Evolutionary conservation across 2,329 filamentous ascomycete genomes (phyloP).

Genomic region (Hypoxylon sp.): DNA sequence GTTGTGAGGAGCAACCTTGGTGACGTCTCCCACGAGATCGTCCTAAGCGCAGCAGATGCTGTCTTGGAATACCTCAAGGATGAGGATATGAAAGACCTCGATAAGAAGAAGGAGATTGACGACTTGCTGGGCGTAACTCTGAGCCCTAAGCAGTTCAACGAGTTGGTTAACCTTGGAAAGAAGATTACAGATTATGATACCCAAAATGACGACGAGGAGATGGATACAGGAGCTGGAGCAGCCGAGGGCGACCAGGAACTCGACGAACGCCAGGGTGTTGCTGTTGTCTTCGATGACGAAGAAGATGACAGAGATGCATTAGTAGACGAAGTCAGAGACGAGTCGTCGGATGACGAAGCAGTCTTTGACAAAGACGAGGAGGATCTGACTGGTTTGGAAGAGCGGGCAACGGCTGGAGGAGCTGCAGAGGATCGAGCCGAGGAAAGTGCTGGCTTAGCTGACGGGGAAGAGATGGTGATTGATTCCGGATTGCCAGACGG

Average conservation of each 20-base stretch:
- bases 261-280: slow-evolving; percentile 95
- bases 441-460: slow-evolving; percentile 66
- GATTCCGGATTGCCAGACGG: slow-evolving; percentile 73
- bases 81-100: slow-evolving; percentile 94
- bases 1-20: slow-evolving; percentile 90
- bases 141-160: slow-evolving; percentile 93
- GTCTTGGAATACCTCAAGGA: slow-evolving; percentile 94
- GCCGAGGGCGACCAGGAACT: slow-evolving; percentile 81
- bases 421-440: slow-evolving; percentile 64
- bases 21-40: slow-evolving; percentile 92
- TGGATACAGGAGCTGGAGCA: slow-evolving; percentile 76
- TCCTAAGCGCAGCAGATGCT: slow-evolving; percentile 93
- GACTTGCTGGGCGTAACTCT: slow-evolving; percentile 89
- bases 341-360: slow-evolving; percentile 86
- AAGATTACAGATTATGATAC: slow-evolving; percentile 99
- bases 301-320: slow-evolving; percentile 87
- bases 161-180: slow-evolving; percentile 95
- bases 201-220: slow-evolving; percentile 94
- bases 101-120: slow-evolving; percentile 98
- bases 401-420: slow-evolving; percentile 66
- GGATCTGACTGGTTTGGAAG: slow-evolving; percentile 69
- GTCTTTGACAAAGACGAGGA: slow-evolving; percentile 71
- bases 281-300: slow-evolving; percentile 95
- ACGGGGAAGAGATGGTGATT: slow-evolving; percentile 85
- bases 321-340: slow-evolving; percentile 89